phyloP scores from a whole-genome alignment of 768 basidiomycete genomes.

The Mycena chlorophos region DNA sequence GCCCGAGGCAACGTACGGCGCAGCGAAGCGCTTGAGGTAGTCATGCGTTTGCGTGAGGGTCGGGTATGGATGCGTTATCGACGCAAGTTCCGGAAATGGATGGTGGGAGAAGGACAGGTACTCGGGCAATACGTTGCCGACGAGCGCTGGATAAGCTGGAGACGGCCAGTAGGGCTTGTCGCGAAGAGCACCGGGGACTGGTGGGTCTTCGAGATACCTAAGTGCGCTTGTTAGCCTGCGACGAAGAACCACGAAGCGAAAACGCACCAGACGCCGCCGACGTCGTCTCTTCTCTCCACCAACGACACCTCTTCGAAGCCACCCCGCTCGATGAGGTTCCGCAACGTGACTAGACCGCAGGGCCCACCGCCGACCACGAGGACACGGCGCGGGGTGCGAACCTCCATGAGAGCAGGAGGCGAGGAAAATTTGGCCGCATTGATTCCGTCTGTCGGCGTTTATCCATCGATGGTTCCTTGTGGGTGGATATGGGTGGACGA shows the following conservation, averaged over 20 bases:
- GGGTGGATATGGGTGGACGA: no score
- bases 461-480: no score
- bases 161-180: slow-evolving; percentile 25
- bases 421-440: no score
- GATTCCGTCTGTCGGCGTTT: no score
- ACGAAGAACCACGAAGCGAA: background rate
- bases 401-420: no score
- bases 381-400: slow-evolving; percentile 29
- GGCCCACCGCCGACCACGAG: slow-evolving; percentile 51
- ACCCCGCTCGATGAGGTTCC: slow-evolving; percentile 46
- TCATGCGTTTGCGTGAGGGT: slow-evolving; percentile 29
- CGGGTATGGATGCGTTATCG: slow-evolving; percentile 30
- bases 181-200: background rate
- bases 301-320: slow-evolving; percentile 44
- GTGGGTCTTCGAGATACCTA: slow-evolving; percentile 17
- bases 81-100: slow-evolving; percentile 29
- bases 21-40: slow-evolving; percentile 29
- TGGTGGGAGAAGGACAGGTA: slow-evolving; percentile 29
- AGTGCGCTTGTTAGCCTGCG: background rate
- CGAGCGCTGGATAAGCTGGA: slow-evolving; percentile 33
- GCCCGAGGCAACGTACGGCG: slow-evolving; percentile 22
- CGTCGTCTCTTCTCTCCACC: slow-evolving; percentile 46
- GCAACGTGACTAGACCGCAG: slow-evolving; percentile 47
- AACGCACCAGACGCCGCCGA: slow-evolving; percentile 54
- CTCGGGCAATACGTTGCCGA: slow-evolving; percentile 38